Base-by-base conservation (phyloP, 1,139 yeast species). In the Sugiyamaella castrensis region DNA sequence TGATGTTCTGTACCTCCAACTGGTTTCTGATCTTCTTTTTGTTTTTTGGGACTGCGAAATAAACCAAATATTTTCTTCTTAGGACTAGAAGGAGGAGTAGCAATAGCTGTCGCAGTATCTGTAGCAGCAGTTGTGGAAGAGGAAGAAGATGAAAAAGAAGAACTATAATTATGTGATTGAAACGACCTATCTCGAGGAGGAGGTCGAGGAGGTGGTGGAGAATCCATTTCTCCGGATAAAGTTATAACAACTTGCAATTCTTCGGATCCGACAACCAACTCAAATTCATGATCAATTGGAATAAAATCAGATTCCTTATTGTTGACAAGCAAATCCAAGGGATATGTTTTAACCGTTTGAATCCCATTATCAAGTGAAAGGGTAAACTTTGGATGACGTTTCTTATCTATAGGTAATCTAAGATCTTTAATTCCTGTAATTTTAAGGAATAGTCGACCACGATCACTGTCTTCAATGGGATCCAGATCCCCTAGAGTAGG, bases 281-380 rank as follows among this genome's bases (percentile, higher is more conserved):
- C 97, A 66, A 89, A 89, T 62, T 92, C 98, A 60, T 87, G 87
- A 47, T 81, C 79, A 47, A 91, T 73, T 8, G 47, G 49, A 13
- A 51, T 46, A 28, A 48, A 33, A 12, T 29, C 46, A 30, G 32
- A 37, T 65, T 53, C 41, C 10, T 28, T 37, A 19, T 52, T 68
- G 35, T 65, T 66, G 10, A 70, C 62, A 3, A 70, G 67, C 50
- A 87, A 62, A 6, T 71, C 67, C 57, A 80, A 74, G 61, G 79
- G 79, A 29, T 87, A 82, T 0, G 96, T 89, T 37, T 83, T 80
- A 40, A 89, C 81, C 53, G 91, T 80, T 64, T 92, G 96, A 30
- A 82, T 80, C 2, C 96, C 96, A 65, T 92, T 91, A 64, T 92
- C 98, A 54, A 92, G 72, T 5, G 87, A 80, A 34, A 89, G 64